Evolutionary conservation across 176 grass and related monocot genomes (phyloP).

Genomic region (Melocanna baccifera): DNA sequence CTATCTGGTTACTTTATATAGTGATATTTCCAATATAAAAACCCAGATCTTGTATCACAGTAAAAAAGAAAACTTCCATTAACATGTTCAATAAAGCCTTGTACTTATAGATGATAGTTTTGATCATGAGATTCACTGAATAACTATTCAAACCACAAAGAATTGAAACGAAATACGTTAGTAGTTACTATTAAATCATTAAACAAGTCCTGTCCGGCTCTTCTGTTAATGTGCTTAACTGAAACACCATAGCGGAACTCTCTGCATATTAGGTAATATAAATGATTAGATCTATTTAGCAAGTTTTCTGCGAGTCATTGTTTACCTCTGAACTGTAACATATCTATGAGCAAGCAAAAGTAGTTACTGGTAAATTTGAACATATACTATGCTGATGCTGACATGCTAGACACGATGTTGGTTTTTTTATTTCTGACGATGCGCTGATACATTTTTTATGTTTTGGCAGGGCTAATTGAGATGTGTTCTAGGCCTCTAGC

Average conservation of each 20-base stretch:
- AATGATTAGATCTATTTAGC: background rate
- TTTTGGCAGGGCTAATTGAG: slow-evolving; percentile 24
- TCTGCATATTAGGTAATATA: background rate
- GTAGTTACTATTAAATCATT: background rate
- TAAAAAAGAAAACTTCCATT: background rate
- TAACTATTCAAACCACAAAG: background rate
- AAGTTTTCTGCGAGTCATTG: background rate
- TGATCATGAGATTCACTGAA: background rate
- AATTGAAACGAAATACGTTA: background rate
- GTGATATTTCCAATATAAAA: background rate
- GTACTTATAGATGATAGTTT: background rate
- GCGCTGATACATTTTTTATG: background rate
- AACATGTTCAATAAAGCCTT: background rate
- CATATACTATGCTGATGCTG: background rate
- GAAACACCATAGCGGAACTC: background rate
- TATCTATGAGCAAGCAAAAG: background rate
- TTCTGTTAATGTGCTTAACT: background rate
- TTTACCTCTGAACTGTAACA: background rate
- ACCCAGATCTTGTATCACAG: background rate
- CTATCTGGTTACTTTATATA: background rate
- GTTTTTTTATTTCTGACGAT: background rate
- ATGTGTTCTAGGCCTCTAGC: background rate
- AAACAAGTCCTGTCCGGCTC: background rate
- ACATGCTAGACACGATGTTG: background rate
- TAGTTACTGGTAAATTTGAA: background rate